Conservation (phyloP, 1,139 yeast genomes). For the Eremothecium sinecaudum region DNA sequence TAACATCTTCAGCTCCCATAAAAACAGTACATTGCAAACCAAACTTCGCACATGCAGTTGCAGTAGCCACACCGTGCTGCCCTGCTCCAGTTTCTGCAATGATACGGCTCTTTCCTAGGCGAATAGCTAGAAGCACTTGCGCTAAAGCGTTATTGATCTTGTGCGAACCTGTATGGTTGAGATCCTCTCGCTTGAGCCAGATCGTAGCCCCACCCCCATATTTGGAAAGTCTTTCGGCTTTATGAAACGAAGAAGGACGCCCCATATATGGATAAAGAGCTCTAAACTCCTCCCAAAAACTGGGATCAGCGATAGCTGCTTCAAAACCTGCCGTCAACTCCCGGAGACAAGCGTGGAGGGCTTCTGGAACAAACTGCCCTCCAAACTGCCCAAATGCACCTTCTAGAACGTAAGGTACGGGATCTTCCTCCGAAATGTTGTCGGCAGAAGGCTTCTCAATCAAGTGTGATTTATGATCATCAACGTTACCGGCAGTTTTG, state of each 20-base stretch:
- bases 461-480: slow-evolving; percentile 23
- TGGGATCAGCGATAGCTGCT: slow-evolving; percentile 76
- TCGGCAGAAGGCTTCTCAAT: slow-evolving; percentile 1
- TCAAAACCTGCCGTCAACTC: slow-evolving; percentile 86
- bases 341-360: slow-evolving; percentile 78
- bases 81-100: slow-evolving; percentile 99
- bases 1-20: slow-evolving; percentile 99
- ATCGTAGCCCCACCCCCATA: slow-evolving; percentile 93
- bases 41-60: slow-evolving; percentile 97
- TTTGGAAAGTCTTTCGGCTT: slow-evolving; percentile 82
- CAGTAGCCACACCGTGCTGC: slow-evolving; percentile 99
- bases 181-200: slow-evolving; percentile 96
- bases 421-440: slow-evolving; percentile 7
- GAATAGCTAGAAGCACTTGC: slow-evolving; percentile 81
- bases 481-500: slow-evolving; percentile 24
- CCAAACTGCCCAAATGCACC: slow-evolving; percentile 84
- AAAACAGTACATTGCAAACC: slow-evolving; percentile 92
- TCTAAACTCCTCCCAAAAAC: slow-evolving; percentile 87
- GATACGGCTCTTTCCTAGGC: slow-evolving; percentile 81
- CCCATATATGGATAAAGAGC: slow-evolving; percentile 84
- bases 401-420: slow-evolving; percentile 37
- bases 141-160: slow-evolving; percentile 95
- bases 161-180: slow-evolving; percentile 97
- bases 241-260: slow-evolving; percentile 87
- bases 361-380: slow-evolving; percentile 98